These are phyloP conservation scores for Purshia tridentata DNA, from an alignment of 306 rosid species.

Conservation along the genomic window DNA sequence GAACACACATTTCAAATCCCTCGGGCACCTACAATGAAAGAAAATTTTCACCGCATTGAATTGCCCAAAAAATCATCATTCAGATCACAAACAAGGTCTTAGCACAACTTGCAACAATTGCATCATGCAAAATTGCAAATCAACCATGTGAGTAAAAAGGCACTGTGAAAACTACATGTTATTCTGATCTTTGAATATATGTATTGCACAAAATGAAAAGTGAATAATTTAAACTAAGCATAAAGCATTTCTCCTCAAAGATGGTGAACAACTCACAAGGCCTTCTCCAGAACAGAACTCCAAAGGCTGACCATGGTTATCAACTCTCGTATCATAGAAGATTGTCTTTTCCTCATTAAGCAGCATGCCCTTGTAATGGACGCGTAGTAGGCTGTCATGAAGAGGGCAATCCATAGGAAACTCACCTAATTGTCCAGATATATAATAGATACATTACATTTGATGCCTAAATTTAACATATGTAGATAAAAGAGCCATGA, in stretches of 20 bases:
- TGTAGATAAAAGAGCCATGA: neutral
- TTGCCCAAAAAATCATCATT: conserved; percentile 5
- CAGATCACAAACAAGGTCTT: neutral
- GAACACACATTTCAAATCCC: conserved; percentile 95
- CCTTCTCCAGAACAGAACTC: conserved; percentile 98
- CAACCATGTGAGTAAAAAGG: neutral
- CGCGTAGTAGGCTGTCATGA: conserved; percentile 83
- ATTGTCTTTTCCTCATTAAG: conserved; percentile 59
- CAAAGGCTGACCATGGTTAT: conserved; percentile 83
- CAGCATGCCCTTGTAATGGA: conserved; percentile 91
- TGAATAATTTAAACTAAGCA: conserved; percentile 1
- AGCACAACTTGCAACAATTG: neutral
- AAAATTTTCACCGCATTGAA: conserved; percentile 7
- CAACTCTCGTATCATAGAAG: conserved; percentile 80
- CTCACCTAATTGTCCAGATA: conserved; percentile 62
- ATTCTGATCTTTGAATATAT: neutral
- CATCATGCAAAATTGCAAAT: neutral
- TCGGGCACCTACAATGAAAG: conserved; percentile 63
- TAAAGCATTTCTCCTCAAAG: conserved; percentile 22
- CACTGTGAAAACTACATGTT: neutral
- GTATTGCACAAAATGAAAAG: conserved; percentile 10
- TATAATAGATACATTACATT: conserved; percentile 21
- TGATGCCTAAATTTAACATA: neutral
- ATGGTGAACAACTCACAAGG: conserved; percentile 63
- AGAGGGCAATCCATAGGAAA: conserved; percentile 99